These are phyloP conservation scores for Telopea speciosissima DNA, from an alignment of 177 flowering plant species.

Conservation along the genomic window DNA sequence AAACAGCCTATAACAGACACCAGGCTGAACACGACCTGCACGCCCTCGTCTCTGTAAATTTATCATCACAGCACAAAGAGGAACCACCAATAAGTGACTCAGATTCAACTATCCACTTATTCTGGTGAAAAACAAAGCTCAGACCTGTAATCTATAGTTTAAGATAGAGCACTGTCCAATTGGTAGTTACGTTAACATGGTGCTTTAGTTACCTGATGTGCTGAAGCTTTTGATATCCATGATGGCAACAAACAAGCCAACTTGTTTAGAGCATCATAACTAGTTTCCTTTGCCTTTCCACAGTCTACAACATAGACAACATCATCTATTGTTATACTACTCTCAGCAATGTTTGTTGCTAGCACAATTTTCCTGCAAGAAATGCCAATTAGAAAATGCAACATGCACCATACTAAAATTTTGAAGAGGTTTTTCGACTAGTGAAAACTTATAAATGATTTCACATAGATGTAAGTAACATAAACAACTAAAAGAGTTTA, in stretches of 20 bases:
- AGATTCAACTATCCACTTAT: background rate
- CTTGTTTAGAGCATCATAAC: slow-evolving; percentile 97
- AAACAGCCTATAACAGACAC: slow-evolving; percentile 82
- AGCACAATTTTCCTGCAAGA: slow-evolving; percentile 79
- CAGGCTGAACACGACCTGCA: slow-evolving; percentile 97
- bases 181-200: background rate
- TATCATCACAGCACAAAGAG: slow-evolving; percentile 7
- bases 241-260: slow-evolving; percentile 89
- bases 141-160: background rate
- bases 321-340: slow-evolving; percentile 96
- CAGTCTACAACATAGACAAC: slow-evolving; percentile 93
- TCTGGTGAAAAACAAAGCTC: background rate
- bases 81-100: background rate
- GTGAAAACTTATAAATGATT: background rate
- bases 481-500: background rate
- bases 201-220: slow-evolving; percentile 67
- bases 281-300: slow-evolving; percentile 97
- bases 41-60: slow-evolving; percentile 86
- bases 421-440: background rate
- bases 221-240: slow-evolving; percentile 99
- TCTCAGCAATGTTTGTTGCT: slow-evolving; percentile 96
- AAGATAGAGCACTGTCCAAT: background rate
- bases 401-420: background rate
- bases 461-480: background rate
- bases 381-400: background rate